Base-by-base conservation (phyloP, 2,329 filamentous ascomycete genomes). In the Aaosphaeria pasadenensis region DNA sequence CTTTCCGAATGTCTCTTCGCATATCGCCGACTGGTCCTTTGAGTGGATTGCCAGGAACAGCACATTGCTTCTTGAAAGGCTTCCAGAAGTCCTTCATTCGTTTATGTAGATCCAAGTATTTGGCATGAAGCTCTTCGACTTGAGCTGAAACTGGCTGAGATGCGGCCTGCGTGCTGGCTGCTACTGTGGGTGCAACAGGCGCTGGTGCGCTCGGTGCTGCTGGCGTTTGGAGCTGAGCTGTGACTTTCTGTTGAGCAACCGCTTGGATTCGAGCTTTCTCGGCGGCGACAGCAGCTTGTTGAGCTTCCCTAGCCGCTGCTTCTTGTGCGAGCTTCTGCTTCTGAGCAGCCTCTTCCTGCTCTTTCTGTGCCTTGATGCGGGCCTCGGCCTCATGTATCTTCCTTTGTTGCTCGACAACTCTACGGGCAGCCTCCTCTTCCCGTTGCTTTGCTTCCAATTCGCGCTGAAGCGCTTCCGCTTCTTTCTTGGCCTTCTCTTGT, bases 401-500 rank as follows among this genome's bases (percentile, higher is more conserved):
- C 47, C 53, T 56, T 49, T 65, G 56, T 33, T 63, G 50, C 45
- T 65, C 58, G 33, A 56, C 54, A 28, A 57, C 59, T 44, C 64
- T 56, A 31, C 60, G 60, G 5, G 57, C 57, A 2, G 55, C 58
- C 46, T 66, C 64, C 44, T 67, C 63, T 39, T 68, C 62, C 42
- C 67, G 59, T 43, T 57, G 57, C 42, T 61, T 63, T 32, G 60
- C 62, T 49, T 73, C 70, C 5, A 72, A 51, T 31, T 58, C 50
- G 39, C 61, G 61, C 11, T 60, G 62, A 31, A 66, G 61, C 31
- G 64, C 62, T 44, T 66, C 66, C n/a, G 66, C 64, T 49, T 71
- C 67, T 41, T 67, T 59, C 42, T 74, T 73, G 11, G 74, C 72
- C 42, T 70, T 74, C 24, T 75, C 73, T 43, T 64, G 68, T 39